Conservation (phyloP, 1,284 basidiomycete species). For the Boletus hoseneyae region DNA sequence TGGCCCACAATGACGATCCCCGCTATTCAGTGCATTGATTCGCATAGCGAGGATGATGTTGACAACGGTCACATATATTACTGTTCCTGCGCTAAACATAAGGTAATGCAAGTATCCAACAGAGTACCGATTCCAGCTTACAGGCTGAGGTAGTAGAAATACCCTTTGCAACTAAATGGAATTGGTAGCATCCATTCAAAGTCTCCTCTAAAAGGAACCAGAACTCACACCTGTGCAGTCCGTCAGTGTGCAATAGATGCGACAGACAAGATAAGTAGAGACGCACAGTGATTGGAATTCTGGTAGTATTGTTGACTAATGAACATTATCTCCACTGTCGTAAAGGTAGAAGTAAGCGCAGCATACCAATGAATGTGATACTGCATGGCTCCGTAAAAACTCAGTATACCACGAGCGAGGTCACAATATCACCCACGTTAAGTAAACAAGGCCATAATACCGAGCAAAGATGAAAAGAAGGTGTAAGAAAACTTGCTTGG, state of each 20-base stretch:
- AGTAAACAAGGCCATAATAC: slow-evolving; percentile 25
- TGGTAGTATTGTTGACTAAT: slow-evolving; percentile 21
- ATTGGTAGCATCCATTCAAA: neutral
- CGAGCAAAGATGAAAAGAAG: slow-evolving; percentile 23
- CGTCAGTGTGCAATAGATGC: neutral
- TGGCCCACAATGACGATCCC: neutral
- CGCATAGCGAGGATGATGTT: slow-evolving; percentile 22
- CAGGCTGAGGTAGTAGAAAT: slow-evolving; percentile 23
- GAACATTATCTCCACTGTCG: neutral
- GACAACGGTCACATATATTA: slow-evolving; percentile 20
- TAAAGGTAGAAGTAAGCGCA: neutral
- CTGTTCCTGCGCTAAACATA: slow-evolving; percentile 15
- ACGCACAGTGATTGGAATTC: slow-evolving; percentile 17
- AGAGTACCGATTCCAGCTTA: slow-evolving; percentile 1
- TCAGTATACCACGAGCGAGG: neutral
- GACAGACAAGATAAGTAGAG: neutral
- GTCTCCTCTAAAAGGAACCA: neutral
- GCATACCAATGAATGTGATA: slow-evolving; percentile 17
- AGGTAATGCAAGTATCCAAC: neutral
- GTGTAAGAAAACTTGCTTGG: slow-evolving; percentile 9
- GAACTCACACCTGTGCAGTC: slow-evolving; percentile 18
- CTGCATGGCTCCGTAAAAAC: slow-evolving; percentile 3
- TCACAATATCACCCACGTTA: slow-evolving; percentile 12
- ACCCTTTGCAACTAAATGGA: slow-evolving; percentile 18
- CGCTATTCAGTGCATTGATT: slow-evolving; percentile 14